A percentile compares a stretch with the other conserved stretches of the same genome.
phyloP scores from a whole-genome alignment of 805 yeast genomes.

The Pichia deserticola region DNA sequence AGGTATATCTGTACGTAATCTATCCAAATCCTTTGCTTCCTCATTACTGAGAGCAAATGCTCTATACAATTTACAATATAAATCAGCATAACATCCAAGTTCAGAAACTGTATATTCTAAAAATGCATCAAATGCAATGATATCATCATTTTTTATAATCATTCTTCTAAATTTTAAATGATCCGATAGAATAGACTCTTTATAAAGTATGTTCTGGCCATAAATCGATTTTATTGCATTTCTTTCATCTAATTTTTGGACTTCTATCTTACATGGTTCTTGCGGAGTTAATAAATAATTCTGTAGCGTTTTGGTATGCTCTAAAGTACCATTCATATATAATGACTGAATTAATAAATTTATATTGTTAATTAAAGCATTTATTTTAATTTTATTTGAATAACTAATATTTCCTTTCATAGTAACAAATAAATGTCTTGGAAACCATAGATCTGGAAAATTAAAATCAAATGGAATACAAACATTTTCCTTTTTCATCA shows the following conservation, averaged over 20 bases:
- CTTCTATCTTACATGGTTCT: neutral
- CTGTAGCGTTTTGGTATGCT: slow-evolving; percentile 3
- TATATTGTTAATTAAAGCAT: slow-evolving; percentile 39
- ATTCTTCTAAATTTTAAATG: neutral
- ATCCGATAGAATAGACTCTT: neutral
- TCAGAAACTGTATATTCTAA: slow-evolving; percentile 40
- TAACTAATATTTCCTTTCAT: slow-evolving; percentile 21
- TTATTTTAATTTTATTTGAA: slow-evolving; percentile 38
- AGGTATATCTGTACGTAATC: slow-evolving; percentile 11
- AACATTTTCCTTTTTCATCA: slow-evolving; percentile 32
- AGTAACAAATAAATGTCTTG: slow-evolving; percentile 14
- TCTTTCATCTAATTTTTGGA: slow-evolving; percentile 1
- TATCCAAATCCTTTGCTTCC: slow-evolving; percentile 2
- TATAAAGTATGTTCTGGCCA: neutral
- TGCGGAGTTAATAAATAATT: slow-evolving; percentile 4
- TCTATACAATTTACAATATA: slow-evolving; percentile 31
- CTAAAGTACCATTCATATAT: slow-evolving; percentile 12
- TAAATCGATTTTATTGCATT: slow-evolving; percentile 1
- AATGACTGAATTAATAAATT: slow-evolving; percentile 43
- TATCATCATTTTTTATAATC: slow-evolving; percentile 29
- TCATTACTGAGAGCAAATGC: slow-evolving; percentile 3
- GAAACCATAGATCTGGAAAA: slow-evolving; percentile 17
- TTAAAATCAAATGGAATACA: slow-evolving; percentile 20
- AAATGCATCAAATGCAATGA: slow-evolving; percentile 41
- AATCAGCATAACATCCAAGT: slow-evolving; percentile 26